A percentile compares a stretch with the other conserved stretches of the same genome.
Evolutionary conservation across 2,329 filamentous ascomycete species (phyloP).

Genomic region (Berkeleyomyces basicola): DNA sequence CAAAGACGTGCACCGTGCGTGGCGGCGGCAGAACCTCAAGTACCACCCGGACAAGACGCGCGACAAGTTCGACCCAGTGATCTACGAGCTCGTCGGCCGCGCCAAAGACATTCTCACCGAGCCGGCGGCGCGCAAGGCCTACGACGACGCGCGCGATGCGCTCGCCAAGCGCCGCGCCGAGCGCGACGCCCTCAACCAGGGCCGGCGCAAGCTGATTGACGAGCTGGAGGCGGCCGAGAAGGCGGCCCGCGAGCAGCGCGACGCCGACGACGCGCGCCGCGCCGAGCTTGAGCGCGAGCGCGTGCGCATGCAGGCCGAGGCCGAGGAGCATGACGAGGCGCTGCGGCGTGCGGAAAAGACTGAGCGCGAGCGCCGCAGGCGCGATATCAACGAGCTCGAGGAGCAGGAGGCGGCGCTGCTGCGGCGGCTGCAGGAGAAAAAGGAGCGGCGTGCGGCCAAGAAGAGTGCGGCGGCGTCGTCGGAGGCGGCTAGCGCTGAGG

Average conservation of each 20-base stretch:
- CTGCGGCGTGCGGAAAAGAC: neutral
- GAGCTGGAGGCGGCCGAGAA: constrained; percentile 68
- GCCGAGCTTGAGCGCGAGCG: constrained; percentile 24
- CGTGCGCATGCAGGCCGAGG: constrained; percentile 20
- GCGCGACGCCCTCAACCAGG: constrained; percentile 55
- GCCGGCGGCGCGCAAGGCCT: constrained; percentile 51
- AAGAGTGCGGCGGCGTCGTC: constrained; percentile 16
- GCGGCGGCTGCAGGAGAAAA: constrained; percentile 12
- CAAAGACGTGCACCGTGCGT: constrained; percentile 66
- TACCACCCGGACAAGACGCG: constrained; percentile 89
- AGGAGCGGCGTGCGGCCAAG: constrained; percentile 24
- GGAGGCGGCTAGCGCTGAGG: constrained; percentile 10
- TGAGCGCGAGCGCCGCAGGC: constrained; percentile 17
- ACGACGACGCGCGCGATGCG: constrained; percentile 62
- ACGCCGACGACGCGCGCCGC: constrained; percentile 25
- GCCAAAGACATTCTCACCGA: constrained; percentile 74
- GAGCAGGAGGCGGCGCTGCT: constrained; percentile 17
- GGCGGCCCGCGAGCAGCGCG: constrained; percentile 43
- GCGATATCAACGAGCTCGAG: constrained; percentile 18
- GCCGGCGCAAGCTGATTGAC: constrained; percentile 62
- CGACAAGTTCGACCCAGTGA: constrained; percentile 55
- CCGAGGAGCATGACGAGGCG: constrained; percentile 16
- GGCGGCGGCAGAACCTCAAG: constrained; percentile 70
- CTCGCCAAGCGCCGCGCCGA: constrained; percentile 52
- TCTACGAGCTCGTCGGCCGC: constrained; percentile 72